Evolutionary conservation across 495 filamentous ascomycete species (phyloP), one percentile per base, ranked within the genome.

Genomic region (Copromyces sp.): DNA sequence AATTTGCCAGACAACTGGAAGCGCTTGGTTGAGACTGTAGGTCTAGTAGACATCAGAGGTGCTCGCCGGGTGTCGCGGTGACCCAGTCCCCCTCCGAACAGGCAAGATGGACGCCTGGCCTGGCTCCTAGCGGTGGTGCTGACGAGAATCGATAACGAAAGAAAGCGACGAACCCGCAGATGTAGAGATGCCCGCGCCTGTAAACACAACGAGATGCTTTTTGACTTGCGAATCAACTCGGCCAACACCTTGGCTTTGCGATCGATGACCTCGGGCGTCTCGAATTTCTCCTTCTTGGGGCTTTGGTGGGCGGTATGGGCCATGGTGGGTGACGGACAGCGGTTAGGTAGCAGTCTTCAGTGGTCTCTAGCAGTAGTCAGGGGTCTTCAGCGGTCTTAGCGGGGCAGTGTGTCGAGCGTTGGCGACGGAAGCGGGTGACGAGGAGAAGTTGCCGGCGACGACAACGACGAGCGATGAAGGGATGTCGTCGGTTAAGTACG

Each of bases 181-280:
- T 6, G 83, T 84, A 4, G 84, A 85, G 24, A 85, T 73, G 5
- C 84, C 83, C 0, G 84, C 84, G 11, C 81, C 83, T 0, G 84
- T 86, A 45, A 84, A 86, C 2, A 79, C 83, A 29, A 86, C 81
- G 53, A 86, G 77, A 72, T 86, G 83, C 44, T 84, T 83, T 80
- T 83, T 80, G 81, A 82, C 38, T 80, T 80, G 39, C 68, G 72
- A 68, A 87, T 85, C 29, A 74, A 73, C 24, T 79, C 73, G 44
- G 76, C 82, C 2, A 86, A 77, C 7, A 70, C 73, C 14, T 79
- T 71, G 6, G 80, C 83, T 68, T 84, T 84, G 24, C 70, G 69
- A 38, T 81, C 80, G 4, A 86, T 44, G 3, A 68, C 72, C 14
- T 73, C 75, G 3, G 74, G 69, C 38, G 73, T 38, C 39, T 86